Evolutionary conservation across 306 rosid genomes (phyloP), one percentile per base, ranked within the genome.

Genomic region (Trifolium dubium): DNA sequence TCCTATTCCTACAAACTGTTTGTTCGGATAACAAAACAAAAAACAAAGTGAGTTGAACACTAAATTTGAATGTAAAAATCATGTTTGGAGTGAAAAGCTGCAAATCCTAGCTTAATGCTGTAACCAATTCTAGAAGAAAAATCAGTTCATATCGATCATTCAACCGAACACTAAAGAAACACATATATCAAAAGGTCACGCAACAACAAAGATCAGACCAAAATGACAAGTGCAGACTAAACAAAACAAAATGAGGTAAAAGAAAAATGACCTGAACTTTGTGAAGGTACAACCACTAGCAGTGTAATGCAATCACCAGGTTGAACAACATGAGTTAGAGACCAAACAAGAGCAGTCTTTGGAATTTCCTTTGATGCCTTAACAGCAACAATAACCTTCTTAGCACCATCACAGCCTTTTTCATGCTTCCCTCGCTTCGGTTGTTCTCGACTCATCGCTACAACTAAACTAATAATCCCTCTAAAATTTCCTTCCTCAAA

Each of bases 261-360:
- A 71, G 63, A 68, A 56, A 69, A 75, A 58, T 47, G 80, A 95
- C 98, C 99, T 43, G 96, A 83, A 82, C 88, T 84, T 73, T 88
- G 92, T 14, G 99, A 81, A 58, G 97, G 97, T 53, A 90, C 89
- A 81, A 95, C 99, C 63, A 95, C 99, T 28, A 95, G 86, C 65
- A 95, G 69, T 64, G 97, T 92, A 70, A 95, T 95, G 88, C 97
- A 95, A 67, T 95, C 98, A 34, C 99, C 99, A 29, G 97, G 96
- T 66, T 95, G 98, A 77, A 95, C 98, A 81, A 95, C 96, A 87
- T 92, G 98, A 79, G 98, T 95, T 77, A 95, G 80, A 30, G 99
- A 93, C 99, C 99, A 95, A 40, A 95, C 93, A 63, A 95, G 85
- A 74, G 99, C 99, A 72, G 86, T 87, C 83, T 90, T 92, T 11